These are phyloP conservation scores for Vitis hybrid DNA, from an alignment of 177 flowering plant species.

Conservation along the genomic window DNA sequence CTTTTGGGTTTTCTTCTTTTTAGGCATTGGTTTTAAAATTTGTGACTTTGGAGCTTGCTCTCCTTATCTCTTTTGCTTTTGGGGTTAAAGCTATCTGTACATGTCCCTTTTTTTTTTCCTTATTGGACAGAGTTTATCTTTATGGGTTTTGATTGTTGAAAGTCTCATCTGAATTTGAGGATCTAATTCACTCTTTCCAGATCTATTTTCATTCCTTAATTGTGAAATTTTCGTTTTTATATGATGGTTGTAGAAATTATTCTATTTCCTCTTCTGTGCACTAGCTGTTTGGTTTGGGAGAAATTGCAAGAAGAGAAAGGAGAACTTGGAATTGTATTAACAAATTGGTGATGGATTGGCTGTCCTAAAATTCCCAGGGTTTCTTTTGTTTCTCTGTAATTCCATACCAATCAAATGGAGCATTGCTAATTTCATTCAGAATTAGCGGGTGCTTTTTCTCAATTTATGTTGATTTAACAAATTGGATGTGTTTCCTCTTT, in stretches of 20 bases:
- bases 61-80: neutral
- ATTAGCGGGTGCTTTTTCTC: neutral
- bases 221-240: neutral
- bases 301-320: neutral
- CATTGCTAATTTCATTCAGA: neutral
- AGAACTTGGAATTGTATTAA: neutral
- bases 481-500: neutral
- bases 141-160: neutral
- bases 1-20: conserved; percentile 4
- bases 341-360: neutral
- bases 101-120: neutral
- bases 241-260: neutral
- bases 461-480: neutral
- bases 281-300: neutral
- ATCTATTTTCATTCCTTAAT: neutral
- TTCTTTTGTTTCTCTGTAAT: neutral
- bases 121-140: neutral
- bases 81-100: conserved; percentile 3
- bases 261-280: neutral
- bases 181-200: neutral
- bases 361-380: neutral
- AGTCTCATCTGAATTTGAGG: neutral
- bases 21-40: neutral
- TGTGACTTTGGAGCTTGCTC: neutral
- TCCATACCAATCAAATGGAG: neutral